These are phyloP conservation scores for Pseudozyma sp. DNA, from an alignment of 1,284 basidiomycete genomes.

Conservation along the genomic window DNA sequence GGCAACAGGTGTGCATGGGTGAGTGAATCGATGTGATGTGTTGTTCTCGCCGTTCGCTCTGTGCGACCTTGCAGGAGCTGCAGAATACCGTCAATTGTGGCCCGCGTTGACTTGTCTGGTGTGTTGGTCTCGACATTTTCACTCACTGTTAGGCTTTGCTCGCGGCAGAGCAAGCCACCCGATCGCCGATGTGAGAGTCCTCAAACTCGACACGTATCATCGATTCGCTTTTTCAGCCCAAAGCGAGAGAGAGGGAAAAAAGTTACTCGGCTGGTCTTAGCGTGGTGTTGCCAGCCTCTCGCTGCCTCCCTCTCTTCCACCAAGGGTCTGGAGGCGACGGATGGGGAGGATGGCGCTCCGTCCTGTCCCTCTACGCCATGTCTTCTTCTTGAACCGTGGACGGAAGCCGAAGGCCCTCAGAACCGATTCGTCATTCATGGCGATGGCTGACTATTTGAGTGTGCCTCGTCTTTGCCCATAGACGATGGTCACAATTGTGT, in stretches of 20 bases:
- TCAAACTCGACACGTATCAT: neutral
- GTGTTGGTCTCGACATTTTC: neutral
- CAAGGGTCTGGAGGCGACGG: constrained; percentile 52
- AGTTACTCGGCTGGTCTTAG: no score
- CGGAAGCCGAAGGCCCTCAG: constrained; percentile 40
- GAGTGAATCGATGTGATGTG: neutral
- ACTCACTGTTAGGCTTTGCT: no score
- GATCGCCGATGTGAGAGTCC: constrained; percentile 1
- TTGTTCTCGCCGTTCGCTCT: neutral
- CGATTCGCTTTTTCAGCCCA: neutral
- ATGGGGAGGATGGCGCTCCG: constrained; percentile 12
- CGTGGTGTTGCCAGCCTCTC: no score
- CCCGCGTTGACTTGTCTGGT: neutral
- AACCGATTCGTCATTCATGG: constrained; percentile 19
- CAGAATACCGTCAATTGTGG: no score
- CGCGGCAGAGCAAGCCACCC: neutral
- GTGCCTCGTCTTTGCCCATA: constrained; percentile 49
- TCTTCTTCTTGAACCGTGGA: constrained; percentile 1
- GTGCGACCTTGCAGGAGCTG: neutral
- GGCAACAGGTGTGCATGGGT: no score
- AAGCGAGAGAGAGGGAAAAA: neutral
- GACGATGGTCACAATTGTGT: constrained; percentile 54
- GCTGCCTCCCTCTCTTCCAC: constrained; percentile 19
- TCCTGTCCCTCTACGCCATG: constrained; percentile 53
- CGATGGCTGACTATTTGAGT: constrained; percentile 54